These are phyloP conservation scores for Tricholoma furcatifolium DNA, from an alignment of 768 basidiomycete species.

Conservation along the genomic window DNA sequence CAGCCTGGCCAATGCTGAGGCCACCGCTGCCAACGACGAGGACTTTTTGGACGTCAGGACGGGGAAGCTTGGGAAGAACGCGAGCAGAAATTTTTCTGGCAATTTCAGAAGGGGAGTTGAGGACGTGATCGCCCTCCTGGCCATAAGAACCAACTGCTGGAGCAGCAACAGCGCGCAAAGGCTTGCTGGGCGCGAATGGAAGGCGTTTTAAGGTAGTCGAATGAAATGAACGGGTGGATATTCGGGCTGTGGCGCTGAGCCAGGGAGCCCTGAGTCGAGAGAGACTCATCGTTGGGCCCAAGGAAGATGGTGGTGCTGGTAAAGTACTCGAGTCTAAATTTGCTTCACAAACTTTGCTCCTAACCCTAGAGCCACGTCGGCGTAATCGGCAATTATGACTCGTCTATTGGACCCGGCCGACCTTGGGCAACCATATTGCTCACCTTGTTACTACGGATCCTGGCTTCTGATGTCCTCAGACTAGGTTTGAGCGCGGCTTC, in stretches of 20 bases:
- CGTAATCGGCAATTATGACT: slow-evolving; percentile 6
- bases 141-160: slow-evolving; percentile 72
- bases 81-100: slow-evolving; percentile 92
- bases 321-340: slow-evolving; percentile 18
- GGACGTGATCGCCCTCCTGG: slow-evolving; percentile 70
- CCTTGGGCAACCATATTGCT: neutral
- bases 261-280: slow-evolving; percentile 41
- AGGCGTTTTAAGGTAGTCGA: slow-evolving; percentile 33
- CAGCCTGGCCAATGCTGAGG: slow-evolving; percentile 95
- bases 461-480: too few relatives aligned
- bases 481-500: too few relatives aligned
- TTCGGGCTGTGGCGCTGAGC: slow-evolving; percentile 31
- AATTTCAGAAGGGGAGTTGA: slow-evolving; percentile 93
- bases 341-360: slow-evolving; percentile 6
- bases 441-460: neutral
- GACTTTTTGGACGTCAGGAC: slow-evolving; percentile 92
- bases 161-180: slow-evolving; percentile 65
- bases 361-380: slow-evolving; percentile 11
- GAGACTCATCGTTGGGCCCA: slow-evolving; percentile 35
- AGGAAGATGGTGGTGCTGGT: slow-evolving; percentile 10
- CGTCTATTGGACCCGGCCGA: slow-evolving; percentile 7
- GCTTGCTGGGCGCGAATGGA: slow-evolving; percentile 46
- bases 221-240: slow-evolving; percentile 50
- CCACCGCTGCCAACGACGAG: slow-evolving; percentile 96
- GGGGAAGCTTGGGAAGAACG: slow-evolving; percentile 88